Percentiles rank a stretch among this genome's conserved stretches.
These are phyloP conservation scores for Juncus effusus DNA, from an alignment of 176 grass and related monocot species.

Conservation along the genomic window DNA sequence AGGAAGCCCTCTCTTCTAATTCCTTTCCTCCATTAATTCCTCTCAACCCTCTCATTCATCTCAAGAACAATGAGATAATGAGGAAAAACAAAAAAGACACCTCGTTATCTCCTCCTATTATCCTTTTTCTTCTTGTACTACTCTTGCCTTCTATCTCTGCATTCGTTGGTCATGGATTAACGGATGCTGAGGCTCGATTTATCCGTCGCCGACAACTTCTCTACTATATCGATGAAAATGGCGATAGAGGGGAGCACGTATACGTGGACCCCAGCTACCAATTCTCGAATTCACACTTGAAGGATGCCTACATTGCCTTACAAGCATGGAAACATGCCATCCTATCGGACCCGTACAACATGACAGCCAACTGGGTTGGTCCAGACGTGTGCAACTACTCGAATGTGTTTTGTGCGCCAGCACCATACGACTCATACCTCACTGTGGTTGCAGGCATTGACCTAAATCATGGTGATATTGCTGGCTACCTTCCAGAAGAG, in stretches of 20 bases:
- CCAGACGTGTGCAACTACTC: constrained; percentile 70
- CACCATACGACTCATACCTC: constrained; percentile 37
- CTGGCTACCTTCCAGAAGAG: constrained; percentile 66
- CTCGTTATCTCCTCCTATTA: constrained; percentile 10
- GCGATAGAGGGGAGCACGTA: constrained; percentile 9
- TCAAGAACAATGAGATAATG: constrained; percentile 30
- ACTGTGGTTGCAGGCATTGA: constrained; percentile 76
- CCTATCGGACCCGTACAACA: constrained; percentile 74
- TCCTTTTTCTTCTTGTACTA: constrained; percentile 22
- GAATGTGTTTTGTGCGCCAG: constrained; percentile 63
- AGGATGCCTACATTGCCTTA: constrained; percentile 73
- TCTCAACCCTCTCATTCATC: not conserved
- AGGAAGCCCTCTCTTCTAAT: not conserved
- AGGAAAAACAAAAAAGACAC: not conserved
- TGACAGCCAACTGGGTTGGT: constrained; percentile 64
- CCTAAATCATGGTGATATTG: constrained; percentile 90
- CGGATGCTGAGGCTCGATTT: constrained; percentile 30
- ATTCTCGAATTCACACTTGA: constrained; percentile 53
- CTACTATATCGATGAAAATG: constrained; percentile 23
- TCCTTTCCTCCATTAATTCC: not conserved
- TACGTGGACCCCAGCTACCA: constrained; percentile 41
- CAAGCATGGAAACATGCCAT: constrained; percentile 70
- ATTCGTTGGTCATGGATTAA: constrained; percentile 37
- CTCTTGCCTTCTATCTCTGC: constrained; percentile 20
- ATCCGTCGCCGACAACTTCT: constrained; percentile 52